Base-by-base conservation (phyloP, 2,329 filamentous ascomycete genomes). In the Xylaria sp. region DNA sequence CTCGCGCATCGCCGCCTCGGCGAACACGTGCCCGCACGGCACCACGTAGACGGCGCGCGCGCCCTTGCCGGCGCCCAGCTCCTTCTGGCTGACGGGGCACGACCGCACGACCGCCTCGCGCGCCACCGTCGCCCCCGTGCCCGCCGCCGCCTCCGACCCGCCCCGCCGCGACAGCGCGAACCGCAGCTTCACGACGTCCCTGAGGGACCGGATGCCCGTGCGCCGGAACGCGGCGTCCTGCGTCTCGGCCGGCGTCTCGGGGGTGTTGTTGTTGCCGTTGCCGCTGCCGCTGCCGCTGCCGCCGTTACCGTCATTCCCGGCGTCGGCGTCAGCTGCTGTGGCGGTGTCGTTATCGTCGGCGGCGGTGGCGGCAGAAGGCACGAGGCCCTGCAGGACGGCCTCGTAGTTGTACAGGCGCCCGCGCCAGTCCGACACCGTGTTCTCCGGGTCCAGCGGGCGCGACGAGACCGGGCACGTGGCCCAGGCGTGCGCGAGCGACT, bases 401-500 rank as follows among this genome's bases (percentile, higher is more conserved):
- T 97, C 92, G 74, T 97, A 97, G 70, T 96, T 97, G 80, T 96
- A 99, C 0, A 99, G 80, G 18, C 87, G 86, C 1, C 95, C 95
- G 4, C 83, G 81, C 58, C 82, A 88, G 72, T 99, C 94, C 0
- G 92, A 94, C 0, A 96, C 92, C 16, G 92, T 84, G 4, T 90
- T 89, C 41, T 84, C 78, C 57, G 79, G 64, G 19, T 86, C 81
- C 18, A 99, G 83, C 0, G 85, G 83, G 54, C 87, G 84, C 60
- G 89, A 88, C 1, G 91, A 95, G n/a, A 99, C 79, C 0, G 92
- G 90, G 66, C 94, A 96, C 59, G 87, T 89, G 4, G 84, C 83
- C 94, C 94, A 99, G 65, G 86, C 84, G 73, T 97, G 92, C 55
- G 86, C 83, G 68, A 94, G 88, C 39, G 90, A 89, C 72, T 97